Evolutionary conservation across 2,329 filamentous ascomycete species (phyloP), one percentile per base, ranked within the genome.

Genomic region (Apiospora aurea): DNA sequence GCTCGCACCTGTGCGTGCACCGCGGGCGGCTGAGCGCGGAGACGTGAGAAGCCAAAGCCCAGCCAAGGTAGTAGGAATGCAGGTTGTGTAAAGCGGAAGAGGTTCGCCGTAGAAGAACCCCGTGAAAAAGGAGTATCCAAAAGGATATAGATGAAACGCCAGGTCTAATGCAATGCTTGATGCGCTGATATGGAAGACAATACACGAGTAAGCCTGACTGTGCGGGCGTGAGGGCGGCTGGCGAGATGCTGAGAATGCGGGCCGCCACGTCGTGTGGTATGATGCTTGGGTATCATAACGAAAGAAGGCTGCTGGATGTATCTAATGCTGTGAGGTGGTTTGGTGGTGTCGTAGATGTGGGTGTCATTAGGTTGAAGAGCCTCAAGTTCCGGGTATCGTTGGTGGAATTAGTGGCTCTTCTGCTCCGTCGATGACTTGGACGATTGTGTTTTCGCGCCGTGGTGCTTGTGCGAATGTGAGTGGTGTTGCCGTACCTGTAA

Each of bases 391-490:
- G 13, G 47, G 21, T 18, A 46, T 24, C 68, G 34, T 64, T 18
- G 57, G 38, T 38, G 21, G 10, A 38, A 41, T 73, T 73, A 77
- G 66, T 77, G 77, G 51, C 77, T 76, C 67, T 77, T 76, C 71
- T 80, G 75, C 34, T 78, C 76, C 34, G 72, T 75, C 34, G 53
- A 73, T n/a, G 76, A 77, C 67, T 73, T 71, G 64, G 47, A 16
- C 11, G 67, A 49, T 46, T 69, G 67, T n/a, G 43, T 29, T 21
- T 68, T 46, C 43, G 76, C 75, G 21, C 75, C 75, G 68, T 76
- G 73, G 51, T 76, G 77, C 21, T 75, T 73, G n/a, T 76, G 75
- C 8, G 75, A 73, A n/a, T 78, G 75, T 14, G 76, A 74, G 53
- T 76, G 71, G 44, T 76, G 73, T 49, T 77, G 75, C 64, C 76